phyloP scores from a whole-genome alignment of 1,284 basidiomycete genomes.

The Porodaedalea pini region DNA sequence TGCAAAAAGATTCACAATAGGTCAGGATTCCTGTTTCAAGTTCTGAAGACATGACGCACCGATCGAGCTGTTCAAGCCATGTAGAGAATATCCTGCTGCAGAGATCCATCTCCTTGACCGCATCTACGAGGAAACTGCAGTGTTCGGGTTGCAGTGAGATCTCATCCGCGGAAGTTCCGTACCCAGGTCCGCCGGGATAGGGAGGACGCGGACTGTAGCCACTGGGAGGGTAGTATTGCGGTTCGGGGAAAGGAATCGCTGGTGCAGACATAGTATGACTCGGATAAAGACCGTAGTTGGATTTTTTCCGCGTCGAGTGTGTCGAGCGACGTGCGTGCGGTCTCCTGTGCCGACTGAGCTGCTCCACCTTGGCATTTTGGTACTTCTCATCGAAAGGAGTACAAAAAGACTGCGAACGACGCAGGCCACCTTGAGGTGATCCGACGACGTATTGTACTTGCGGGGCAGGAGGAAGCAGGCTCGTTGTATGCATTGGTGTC shows the following conservation, averaged over 20 bases:
- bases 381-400: not conserved
- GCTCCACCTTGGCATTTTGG: not conserved
- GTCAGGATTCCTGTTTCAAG: not conserved
- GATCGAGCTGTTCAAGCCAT: conserved; percentile 10
- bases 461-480: not conserved
- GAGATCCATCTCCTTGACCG: conserved; percentile 10
- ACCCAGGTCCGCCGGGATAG: not conserved
- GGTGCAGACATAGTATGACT: not conserved
- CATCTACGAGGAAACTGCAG: conserved; percentile 7
- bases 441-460: conserved; percentile 4
- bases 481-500: not conserved
- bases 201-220: not conserved
- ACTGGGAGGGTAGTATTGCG: not conserved
- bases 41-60: not conserved
- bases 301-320: not conserved
- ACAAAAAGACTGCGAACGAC: not conserved
- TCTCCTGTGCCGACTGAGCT: not conserved
- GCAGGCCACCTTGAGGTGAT: not conserved
- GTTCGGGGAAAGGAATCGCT: conserved; percentile 2
- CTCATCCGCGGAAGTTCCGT: conserved; percentile 4
- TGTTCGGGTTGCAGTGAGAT: conserved; percentile 3
- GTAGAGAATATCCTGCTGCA: conserved; percentile 9
- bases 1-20: not conserved
- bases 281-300: not conserved
- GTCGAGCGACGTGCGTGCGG: not conserved